phyloP scores from a whole-genome alignment of 768 basidiomycete species.

The Hygrocybe coccinea region DNA sequence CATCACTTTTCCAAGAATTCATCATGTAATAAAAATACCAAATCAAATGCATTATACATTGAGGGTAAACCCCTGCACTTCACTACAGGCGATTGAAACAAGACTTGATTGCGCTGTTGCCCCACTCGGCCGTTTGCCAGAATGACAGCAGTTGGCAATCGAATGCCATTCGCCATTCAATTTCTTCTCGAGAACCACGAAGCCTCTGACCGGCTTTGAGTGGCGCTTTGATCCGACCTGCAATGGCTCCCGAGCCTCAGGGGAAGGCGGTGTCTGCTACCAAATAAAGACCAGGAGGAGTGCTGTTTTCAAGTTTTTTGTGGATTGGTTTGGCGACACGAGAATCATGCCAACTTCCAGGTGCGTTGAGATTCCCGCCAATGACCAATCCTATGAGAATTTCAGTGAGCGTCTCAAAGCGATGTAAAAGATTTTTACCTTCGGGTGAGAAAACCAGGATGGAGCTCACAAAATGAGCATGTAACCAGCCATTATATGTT shows the following conservation, averaged over 20 bases:
- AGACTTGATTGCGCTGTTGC: conserved; percentile 40
- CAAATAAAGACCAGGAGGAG: conserved; percentile 33
- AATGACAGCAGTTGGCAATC: conserved; percentile 40
- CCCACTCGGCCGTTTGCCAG: conserved; percentile 50
- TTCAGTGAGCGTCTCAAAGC: not conserved
- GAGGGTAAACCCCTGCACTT: no score
- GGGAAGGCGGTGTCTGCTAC: conserved; percentile 41
- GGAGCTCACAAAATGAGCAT: conserved; percentile 34
- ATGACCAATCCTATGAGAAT: conserved; percentile 32
- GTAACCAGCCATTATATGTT: conserved; percentile 42
- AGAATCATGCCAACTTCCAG: conserved; percentile 43
- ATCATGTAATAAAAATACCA: no score
- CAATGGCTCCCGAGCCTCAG: conserved; percentile 16
- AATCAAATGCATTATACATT: no score
- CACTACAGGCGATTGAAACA: no score
- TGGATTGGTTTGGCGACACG: conserved; percentile 39
- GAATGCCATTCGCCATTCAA: conserved; percentile 21
- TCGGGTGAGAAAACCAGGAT: conserved; percentile 28
- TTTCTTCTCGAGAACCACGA: conserved; percentile 14
- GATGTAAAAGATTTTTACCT: conserved; percentile 14
- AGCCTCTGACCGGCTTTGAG: conserved; percentile 31
- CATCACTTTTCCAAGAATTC: no score
- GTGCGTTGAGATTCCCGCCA: conserved; percentile 30
- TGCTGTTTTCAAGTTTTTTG: conserved; percentile 14
- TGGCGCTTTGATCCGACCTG: conserved; percentile 32